A percentile compares a stretch with the other conserved stretches of the same genome.
phyloP scores from a whole-genome alignment of 2,329 filamentous ascomycete genomes.

The Neonectria hederae region DNA sequence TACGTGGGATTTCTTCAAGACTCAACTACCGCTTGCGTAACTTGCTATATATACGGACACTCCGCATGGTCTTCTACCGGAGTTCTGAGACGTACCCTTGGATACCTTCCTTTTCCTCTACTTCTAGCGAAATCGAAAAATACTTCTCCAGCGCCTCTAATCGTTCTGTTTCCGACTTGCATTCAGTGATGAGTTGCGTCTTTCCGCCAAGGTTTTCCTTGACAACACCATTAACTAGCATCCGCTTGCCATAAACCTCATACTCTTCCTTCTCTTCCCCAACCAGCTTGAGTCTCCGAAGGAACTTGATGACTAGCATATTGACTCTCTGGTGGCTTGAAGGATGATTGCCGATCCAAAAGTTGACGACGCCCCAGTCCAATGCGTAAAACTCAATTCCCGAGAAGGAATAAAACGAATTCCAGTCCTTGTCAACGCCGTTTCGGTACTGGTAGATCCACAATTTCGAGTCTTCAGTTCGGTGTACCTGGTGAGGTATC shows the following conservation, averaged over 20 bases:
- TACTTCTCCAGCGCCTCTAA: conserved; percentile 56
- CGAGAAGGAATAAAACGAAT: conserved; percentile 71
- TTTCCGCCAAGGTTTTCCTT: conserved; percentile 39
- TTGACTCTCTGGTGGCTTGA: conserved; percentile 63
- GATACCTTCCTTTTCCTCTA: conserved; percentile 34
- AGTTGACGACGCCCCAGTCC: conserved; percentile 69
- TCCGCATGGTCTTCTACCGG: not conserved
- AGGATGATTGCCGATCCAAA: conserved; percentile 59
- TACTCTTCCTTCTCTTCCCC: conserved; percentile 45
- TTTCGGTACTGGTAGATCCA: conserved; percentile 73
- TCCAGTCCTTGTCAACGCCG: conserved; percentile 60
- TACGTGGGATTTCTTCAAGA: conserved; percentile 44
- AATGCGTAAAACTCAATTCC: conserved; percentile 65
- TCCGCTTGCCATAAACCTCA: conserved; percentile 38
- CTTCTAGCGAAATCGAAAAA: conserved; percentile 58
- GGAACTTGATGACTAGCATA: conserved; percentile 63
- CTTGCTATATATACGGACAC: not conserved
- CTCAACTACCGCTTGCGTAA: not conserved
- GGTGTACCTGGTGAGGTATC: conserved; percentile 54
- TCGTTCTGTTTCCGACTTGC: conserved; percentile 59
- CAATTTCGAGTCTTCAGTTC: conserved; percentile 52
- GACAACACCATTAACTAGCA: conserved; percentile 36
- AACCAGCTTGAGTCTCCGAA: conserved; percentile 53
- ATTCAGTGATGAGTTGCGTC: conserved; percentile 25
- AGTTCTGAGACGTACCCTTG: conserved; percentile 23